Evolutionary conservation across 345 rosid genomes (phyloP).

Genomic region (Camelina laxa): DNA sequence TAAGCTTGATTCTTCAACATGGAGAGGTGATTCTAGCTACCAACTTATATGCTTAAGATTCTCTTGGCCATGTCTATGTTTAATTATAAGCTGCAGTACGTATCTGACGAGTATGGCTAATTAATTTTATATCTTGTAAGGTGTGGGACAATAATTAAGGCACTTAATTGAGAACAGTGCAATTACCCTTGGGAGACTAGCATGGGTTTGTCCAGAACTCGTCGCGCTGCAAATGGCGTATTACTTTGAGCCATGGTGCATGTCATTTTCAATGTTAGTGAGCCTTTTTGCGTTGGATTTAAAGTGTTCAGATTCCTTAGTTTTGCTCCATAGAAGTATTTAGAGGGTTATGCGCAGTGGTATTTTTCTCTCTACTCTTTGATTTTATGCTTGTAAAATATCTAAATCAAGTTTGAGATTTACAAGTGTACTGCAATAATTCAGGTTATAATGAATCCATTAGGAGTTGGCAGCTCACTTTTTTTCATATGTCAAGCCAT

Average conservation of each 20-base stretch:
- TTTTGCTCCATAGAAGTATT: conserved; percentile 3
- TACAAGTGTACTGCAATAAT: not conserved
- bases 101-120: not conserved
- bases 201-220: conserved; percentile 93
- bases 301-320: not conserved
- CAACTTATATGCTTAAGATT: not conserved
- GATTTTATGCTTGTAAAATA: not conserved
- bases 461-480: conserved; percentile 76
- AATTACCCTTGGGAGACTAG: conserved; percentile 90
- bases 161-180: conserved; percentile 88
- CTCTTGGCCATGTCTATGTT: conserved; percentile 48
- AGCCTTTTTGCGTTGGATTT: conserved; percentile 17
- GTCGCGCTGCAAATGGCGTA: conserved; percentile 75
- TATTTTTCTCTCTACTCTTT: conserved; percentile 29
- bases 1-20: conserved; percentile 77
- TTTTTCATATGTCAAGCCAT: conserved; percentile 81
- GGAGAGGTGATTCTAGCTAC: conserved; percentile 54
- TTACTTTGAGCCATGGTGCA: conserved; percentile 92
- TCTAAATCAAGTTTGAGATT: not conserved
- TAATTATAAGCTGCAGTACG: conserved; percentile 48
- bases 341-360: conserved; percentile 93
- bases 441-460: conserved; percentile 86
- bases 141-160: conserved; percentile 50
- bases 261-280: conserved; percentile 80
- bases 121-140: not conserved